Base-by-base conservation (phyloP, 2,329 filamentous ascomycete species). In the Ophiostoma piceae region DNA sequence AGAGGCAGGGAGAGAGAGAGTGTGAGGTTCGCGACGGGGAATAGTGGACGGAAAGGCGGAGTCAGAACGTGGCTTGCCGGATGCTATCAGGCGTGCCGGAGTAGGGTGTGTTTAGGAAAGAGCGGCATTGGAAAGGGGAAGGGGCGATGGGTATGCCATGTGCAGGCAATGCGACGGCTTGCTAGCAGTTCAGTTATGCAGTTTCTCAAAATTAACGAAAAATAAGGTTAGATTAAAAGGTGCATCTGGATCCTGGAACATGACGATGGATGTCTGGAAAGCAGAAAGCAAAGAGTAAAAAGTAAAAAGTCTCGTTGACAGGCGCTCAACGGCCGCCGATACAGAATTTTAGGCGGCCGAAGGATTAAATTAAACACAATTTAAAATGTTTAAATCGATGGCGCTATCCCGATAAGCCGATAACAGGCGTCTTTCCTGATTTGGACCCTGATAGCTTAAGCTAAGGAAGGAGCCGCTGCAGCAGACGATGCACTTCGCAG, bases 371-470 rank as follows among this genome's bases (percentile, higher is more conserved):
- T 12, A 57, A 57, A 12, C 29, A 12, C 6, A 12, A 47, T 26
- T 26, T 26, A 26, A 57, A 57, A 12, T 57, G 12, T 11, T 11
- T 26, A 57, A 57, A 57, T 57, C 12, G 9, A 26, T 14, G 22
- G n/a, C 26, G 3, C 22, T 26, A 57, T 26, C n/a, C 51, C 51
- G 51, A 57, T 26, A 57, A 26, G 22, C 51, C n/a, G 51, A 57
- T 29, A 57, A 29, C 3, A 26, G 51, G 51, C 9, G 26, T 26
- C n/a, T 57, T 57, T 57, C 51, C 51, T 26, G 22, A 57, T 26
- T 57, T 57, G 51, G 51, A 57, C 51, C 51, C n/a, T 57, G 51
- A 57, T 57, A 57, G 51, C 51, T 57, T 57, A 57, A 22, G 51
- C 51, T 57, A 26, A n/a, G 51, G 51, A 57, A 57, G 51, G 51